phyloP scores from a whole-genome alignment of 2,329 filamentous ascomycete genomes.

The Aspergillus tanneri region DNA sequence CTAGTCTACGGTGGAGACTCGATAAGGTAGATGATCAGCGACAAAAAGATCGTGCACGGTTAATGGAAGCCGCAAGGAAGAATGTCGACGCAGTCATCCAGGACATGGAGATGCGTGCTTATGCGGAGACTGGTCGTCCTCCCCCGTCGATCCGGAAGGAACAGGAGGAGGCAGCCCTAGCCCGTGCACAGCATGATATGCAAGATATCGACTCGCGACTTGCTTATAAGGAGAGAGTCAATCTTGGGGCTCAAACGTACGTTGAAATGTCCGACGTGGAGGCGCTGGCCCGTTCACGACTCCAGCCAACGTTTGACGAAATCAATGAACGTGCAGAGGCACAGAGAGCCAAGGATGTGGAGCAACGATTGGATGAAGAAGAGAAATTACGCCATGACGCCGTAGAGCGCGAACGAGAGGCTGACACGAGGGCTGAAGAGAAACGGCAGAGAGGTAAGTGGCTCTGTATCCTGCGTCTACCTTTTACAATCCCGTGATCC shows the following conservation, averaged over 20 bases:
- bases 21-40: constrained; percentile 44
- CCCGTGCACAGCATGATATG: constrained; percentile 64
- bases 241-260: constrained; percentile 78
- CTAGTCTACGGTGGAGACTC: constrained; percentile 69
- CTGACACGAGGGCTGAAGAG: constrained; percentile 35
- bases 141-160: constrained; percentile 67
- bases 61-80: constrained; percentile 76
- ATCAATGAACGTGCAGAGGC: constrained; percentile 76
- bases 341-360: constrained; percentile 66
- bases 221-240: constrained; percentile 53
- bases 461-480: not conserved
- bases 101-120: constrained; percentile 78
- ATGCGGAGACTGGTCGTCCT: constrained; percentile 71
- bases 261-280: constrained; percentile 78
- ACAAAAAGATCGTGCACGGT: constrained; percentile 68
- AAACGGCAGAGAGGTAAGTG: constrained; percentile 30
- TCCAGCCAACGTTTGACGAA: constrained; percentile 82
- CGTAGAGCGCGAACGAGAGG: constrained; percentile 40
- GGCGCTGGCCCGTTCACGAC: constrained; percentile 69
- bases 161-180: constrained; percentile 76
- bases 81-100: constrained; percentile 80
- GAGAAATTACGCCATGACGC: constrained; percentile 60
- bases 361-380: constrained; percentile 63
- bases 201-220: constrained; percentile 62
- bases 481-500: too few relatives aligned